Conservation (phyloP, 2,329 filamentous ascomycete genomes). For the Fusarium sp. region DNA sequence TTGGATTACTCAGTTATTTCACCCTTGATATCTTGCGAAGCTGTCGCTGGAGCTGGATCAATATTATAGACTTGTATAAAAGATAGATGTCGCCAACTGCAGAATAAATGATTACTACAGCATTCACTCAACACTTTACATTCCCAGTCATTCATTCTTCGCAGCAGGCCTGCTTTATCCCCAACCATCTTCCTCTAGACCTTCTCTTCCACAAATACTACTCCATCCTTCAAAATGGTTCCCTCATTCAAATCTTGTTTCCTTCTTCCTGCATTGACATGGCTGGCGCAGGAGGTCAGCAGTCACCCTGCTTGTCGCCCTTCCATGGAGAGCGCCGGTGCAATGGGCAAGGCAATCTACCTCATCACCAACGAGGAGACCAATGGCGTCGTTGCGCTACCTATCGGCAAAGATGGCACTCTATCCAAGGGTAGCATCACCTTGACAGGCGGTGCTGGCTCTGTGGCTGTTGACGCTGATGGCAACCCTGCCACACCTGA, state of each 20-base stretch:
- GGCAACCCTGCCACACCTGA: constrained; percentile 61
- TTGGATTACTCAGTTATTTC: constrained; percentile 5
- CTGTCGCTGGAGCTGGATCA: not conserved
- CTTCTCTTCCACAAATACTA: not conserved
- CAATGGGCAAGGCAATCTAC: constrained; percentile 64
- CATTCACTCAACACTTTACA: not conserved
- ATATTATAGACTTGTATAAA: not conserved
- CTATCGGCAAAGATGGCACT: constrained; percentile 61
- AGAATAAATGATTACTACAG: not conserved
- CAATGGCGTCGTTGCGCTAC: constrained; percentile 65
- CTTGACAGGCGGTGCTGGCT: constrained; percentile 62
- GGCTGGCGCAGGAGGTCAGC: constrained; percentile 3
- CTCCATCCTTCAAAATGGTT: not conserved
- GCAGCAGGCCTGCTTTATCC: constrained; percentile 12
- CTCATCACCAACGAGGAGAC: constrained; percentile 65
- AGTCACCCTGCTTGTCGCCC: constrained; percentile 19
- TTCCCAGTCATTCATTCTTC: not conserved
- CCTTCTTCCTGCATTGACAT: not conserved
- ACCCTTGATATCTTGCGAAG: not conserved
- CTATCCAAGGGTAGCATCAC: constrained; percentile 59
- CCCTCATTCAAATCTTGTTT: not conserved
- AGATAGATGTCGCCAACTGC: too few species aligned
- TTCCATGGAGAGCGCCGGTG: not conserved
- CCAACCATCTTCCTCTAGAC: not conserved
- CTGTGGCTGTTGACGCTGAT: constrained; percentile 56